Base-by-base conservation (phyloP, 768 basidiomycete genomes). In the Lenzites betulinus region DNA sequence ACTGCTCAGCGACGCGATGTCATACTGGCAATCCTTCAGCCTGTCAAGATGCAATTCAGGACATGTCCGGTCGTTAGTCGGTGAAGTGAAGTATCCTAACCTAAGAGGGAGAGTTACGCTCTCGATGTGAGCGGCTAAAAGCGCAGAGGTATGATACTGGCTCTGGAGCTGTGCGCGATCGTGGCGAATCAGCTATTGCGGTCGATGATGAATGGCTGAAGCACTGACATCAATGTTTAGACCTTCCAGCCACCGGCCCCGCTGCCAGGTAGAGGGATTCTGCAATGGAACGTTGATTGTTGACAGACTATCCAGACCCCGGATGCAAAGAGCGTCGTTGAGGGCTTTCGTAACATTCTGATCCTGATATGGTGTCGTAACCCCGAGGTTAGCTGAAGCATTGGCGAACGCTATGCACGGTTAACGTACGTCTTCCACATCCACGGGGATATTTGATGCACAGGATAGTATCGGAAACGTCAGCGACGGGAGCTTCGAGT, bases 311-410 rank as follows among this genome's bases (percentile, higher is more conserved):
- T 71, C 65, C 3, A 75, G 53, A 8, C 65, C 61, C 18, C 63
- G 68, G 12, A 74, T 35, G 72, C 79, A 84, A 20, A 89, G 74
- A 3, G 83, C 82, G 64, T 92, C 90, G 50, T 88, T 88, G 58
- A 91, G 63, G 16, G 81, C 71, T 62, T 75, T 79, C 51, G 39
- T 57, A 7, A 46, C 51, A 35, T 42, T 47, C 64, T 74, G 78
- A 25, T 74, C 75, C 28, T 74, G 9, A 33, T n/a, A n/a, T n/a
- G n/a, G n/a, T n/a, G n/a, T n/a, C n/a, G n/a, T 11, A 33, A 5
- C 6, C 30, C 30, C 30, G 30, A 4, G 6, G 4, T 33, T 11
- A 33, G 30, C 30, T 11, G 30, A 33, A 33, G 30, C 11, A n/a
- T 33, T 69, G 33, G 67, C 30, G 58, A 62, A 51, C 38, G 39